These are phyloP conservation scores for Ceratocystis colombiana DNA, from an alignment of 2,329 filamentous ascomycete species.

Conservation along the genomic window DNA sequence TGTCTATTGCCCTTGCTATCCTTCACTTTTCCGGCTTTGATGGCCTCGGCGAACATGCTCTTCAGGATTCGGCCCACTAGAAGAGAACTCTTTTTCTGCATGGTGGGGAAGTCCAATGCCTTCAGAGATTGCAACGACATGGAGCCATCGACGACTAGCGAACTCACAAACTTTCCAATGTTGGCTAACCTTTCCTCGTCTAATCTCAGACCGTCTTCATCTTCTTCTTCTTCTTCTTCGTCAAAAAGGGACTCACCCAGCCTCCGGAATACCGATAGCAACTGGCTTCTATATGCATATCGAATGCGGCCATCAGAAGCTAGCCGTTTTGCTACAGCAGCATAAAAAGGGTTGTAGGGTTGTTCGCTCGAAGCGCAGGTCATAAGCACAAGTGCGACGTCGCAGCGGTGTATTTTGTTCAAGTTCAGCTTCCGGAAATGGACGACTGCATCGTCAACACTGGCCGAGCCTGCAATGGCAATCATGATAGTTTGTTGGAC, in stretches of 20 bases:
- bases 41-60: slow-evolving; percentile 57
- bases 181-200: slow-evolving; percentile 45
- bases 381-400: slow-evolving; percentile 78
- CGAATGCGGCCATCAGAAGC: slow-evolving; percentile 65
- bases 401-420: slow-evolving; percentile 74
- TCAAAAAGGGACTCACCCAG: slow-evolving; percentile 73
- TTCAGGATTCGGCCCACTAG: slow-evolving; percentile 77
- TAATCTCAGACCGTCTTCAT: slow-evolving; percentile 39
- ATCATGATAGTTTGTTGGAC: slow-evolving; percentile 87
- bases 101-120: slow-evolving; percentile 65
- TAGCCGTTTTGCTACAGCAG: slow-evolving; percentile 67
- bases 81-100: slow-evolving; percentile 63
- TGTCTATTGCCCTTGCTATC: slow-evolving; percentile 31
- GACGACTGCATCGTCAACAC: slow-evolving; percentile 72
- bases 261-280: slow-evolving; percentile 76
- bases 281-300: slow-evolving; percentile 75
- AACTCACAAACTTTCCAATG: slow-evolving; percentile 46
- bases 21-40: slow-evolving; percentile 36
- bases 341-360: slow-evolving; percentile 87
- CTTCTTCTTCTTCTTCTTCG: slow-evolving; percentile 49
- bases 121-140: slow-evolving; percentile 46
- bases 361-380: slow-evolving; percentile 78
- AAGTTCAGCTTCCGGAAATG: slow-evolving; percentile 72
- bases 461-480: slow-evolving; percentile 73
- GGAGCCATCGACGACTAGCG: slow-evolving; percentile 39